Base-by-base conservation (phyloP, 2,329 filamentous ascomycete genomes). In the Amphichorda felina region DNA sequence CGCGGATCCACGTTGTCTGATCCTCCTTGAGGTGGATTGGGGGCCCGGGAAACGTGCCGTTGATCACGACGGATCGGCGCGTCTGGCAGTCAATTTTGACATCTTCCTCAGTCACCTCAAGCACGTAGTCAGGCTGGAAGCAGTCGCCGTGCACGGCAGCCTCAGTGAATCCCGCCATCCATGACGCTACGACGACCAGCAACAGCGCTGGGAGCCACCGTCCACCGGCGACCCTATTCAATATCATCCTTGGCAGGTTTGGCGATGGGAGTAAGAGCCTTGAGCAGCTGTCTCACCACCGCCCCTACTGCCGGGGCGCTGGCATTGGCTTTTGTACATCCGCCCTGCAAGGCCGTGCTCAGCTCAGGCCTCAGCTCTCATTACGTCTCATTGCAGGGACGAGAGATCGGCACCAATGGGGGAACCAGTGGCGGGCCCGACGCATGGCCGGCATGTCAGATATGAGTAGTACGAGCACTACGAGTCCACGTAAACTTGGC, bases 41-140 rank as follows among this genome's bases (percentile, higher is more conserved):
- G 2, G 72, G 71, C 1, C 68, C 71, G 2, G 71, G 71, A 15
- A 59, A 56, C 1, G 66, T 65, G 27, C 65, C 67, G 43, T 75
- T 75, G 40, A 74, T 61, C 33, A 66, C 50, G 0, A 54, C 50
- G 17, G 36, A 34, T 10, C 36, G 35, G 13, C 42, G 22, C 7
- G 14, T 30, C 30, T 41, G 37, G 35, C 47, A 41, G 8, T 39
- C 43, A 2, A 47, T 31, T 19, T 35, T 29, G 27, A 65, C 50
- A n/a, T 62, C 51, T 34, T 56, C 46, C 15, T 57, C 47, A 5
- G 64, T 61, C 3, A 67, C 56, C 15, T 56, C 54, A n/a, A 74
- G 59, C 15, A 68, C 53, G 38, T 60, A 51, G 40, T 71, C 60
- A 5, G 68, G 68, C 3, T 38, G 33, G 30, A 60, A 61, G 15